Percentiles rank a stretch among this genome's conserved stretches.
Conservation (phyloP, 1,284 basidiomycete genomes). For the Boletus semigastroideus region DNA sequence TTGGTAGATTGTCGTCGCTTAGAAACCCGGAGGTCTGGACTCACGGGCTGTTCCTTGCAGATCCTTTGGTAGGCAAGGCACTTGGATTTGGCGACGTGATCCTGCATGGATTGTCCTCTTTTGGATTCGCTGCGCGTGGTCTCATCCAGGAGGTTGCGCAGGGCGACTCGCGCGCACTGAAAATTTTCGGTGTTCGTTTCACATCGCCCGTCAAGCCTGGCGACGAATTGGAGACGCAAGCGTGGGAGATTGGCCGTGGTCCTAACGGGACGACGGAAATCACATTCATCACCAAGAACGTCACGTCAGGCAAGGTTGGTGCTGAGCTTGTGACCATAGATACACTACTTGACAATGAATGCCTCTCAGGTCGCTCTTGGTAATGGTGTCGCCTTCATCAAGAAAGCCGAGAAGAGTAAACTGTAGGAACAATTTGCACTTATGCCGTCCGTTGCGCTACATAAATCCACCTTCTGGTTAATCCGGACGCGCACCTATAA, state of each 20-base stretch:
- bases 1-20: slow-evolving; percentile 46
- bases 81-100: slow-evolving; percentile 80
- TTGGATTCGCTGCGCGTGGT: slow-evolving; percentile 75
- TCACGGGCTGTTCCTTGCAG: slow-evolving; percentile 35
- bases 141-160: slow-evolving; percentile 62
- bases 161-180: slow-evolving; percentile 59
- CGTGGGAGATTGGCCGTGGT: slow-evolving; percentile 74
- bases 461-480: not conserved
- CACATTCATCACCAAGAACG: slow-evolving; percentile 69
- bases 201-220: slow-evolving; percentile 81
- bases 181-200: slow-evolving; percentile 70
- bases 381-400: slow-evolving; percentile 59
- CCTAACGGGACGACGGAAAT: slow-evolving; percentile 68
- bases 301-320: slow-evolving; percentile 65
- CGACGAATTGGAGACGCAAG: slow-evolving; percentile 71
- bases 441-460: not conserved
- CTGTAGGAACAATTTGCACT: slow-evolving; percentile 35
- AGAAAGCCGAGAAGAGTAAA: slow-evolving; percentile 52
- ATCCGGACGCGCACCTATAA: not conserved
- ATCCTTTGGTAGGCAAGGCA: slow-evolving; percentile 66
- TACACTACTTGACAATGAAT: not conserved
- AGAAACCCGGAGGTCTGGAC: not conserved
- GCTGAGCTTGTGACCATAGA: not conserved
- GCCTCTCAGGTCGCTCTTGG: slow-evolving; percentile 49
- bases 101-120: slow-evolving; percentile 78